Conservation (phyloP, 345 rosid genomes). For the Lepidium didymum region DNA sequence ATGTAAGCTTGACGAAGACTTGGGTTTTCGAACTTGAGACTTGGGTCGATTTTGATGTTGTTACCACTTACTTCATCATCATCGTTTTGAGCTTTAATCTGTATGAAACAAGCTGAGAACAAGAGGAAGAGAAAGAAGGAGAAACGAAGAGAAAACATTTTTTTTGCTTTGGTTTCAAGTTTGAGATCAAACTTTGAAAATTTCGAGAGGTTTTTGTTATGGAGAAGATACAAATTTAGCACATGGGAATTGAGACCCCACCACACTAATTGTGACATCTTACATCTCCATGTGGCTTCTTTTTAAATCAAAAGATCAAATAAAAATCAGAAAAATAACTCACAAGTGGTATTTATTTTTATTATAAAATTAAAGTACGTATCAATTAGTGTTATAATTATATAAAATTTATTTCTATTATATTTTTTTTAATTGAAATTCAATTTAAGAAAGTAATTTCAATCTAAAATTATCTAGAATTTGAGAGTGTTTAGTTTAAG, state of each 20-base stretch:
- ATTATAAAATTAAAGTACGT: not conserved
- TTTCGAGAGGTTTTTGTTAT: not conserved
- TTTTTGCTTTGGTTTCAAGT: not conserved
- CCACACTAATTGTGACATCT: conserved; percentile 25
- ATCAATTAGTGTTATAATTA: not conserved
- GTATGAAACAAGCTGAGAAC: conserved; percentile 15
- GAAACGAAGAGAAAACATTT: conserved; percentile 20
- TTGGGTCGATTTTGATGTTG: conserved; percentile 30
- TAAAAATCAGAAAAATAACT: not conserved
- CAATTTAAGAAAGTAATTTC: no score
- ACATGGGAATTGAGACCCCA: conserved; percentile 27
- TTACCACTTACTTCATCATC: not conserved
- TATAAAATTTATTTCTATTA: no score
- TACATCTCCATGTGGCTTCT: conserved; percentile 27
- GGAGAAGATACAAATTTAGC: not conserved
- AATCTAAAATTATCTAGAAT: no score
- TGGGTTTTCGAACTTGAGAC: conserved; percentile 48
- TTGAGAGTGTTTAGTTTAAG: no score
- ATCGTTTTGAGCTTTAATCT: not conserved
- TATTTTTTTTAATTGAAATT: no score
- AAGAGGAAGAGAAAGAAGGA: conserved; percentile 17
- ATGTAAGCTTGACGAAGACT: conserved; percentile 57
- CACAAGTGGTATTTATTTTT: conserved; percentile 1
- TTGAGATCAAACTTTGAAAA: not conserved
- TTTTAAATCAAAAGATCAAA: conserved; percentile 10